These are phyloP conservation scores for Ochromonas danica DNA, from an alignment of 108 stramenopile species.

Conservation along the genomic window DNA sequence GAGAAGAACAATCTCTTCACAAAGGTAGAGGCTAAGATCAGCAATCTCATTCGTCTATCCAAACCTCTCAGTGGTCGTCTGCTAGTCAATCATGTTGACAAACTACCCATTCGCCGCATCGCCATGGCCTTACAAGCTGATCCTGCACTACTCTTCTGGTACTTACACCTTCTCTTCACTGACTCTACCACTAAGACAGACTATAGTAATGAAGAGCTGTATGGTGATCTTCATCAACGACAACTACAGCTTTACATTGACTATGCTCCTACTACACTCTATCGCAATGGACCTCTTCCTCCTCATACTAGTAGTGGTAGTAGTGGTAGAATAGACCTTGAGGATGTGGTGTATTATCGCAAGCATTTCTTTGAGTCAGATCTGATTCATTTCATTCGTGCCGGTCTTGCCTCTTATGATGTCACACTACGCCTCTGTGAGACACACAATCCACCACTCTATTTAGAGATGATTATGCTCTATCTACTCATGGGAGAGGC, in stretches of 20 bases:
- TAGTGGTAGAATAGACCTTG: background rate
- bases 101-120: background rate
- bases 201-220: background rate
- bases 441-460: conserved; percentile 11
- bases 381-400: background rate
- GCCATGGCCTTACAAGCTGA: background rate
- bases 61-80: background rate
- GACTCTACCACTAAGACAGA: conserved; percentile 1
- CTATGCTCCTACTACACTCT: background rate
- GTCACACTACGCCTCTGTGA: background rate
- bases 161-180: background rate
- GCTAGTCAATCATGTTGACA: conserved; percentile 11
- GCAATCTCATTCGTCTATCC: conserved; percentile 19
- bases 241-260: background rate
- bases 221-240: background rate
- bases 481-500: background rate
- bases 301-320: background rate
- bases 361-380: background rate
- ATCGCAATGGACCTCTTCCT: background rate
- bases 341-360: background rate
- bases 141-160: conserved; percentile 8
- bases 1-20: conserved; percentile 22
- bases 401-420: background rate
- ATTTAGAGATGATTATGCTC: conserved; percentile 3
- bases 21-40: background rate